These are phyloP conservation scores for Pseudonitzschia pungens DNA, from an alignment of 108 stramenopile genomes.

Conservation along the genomic window DNA sequence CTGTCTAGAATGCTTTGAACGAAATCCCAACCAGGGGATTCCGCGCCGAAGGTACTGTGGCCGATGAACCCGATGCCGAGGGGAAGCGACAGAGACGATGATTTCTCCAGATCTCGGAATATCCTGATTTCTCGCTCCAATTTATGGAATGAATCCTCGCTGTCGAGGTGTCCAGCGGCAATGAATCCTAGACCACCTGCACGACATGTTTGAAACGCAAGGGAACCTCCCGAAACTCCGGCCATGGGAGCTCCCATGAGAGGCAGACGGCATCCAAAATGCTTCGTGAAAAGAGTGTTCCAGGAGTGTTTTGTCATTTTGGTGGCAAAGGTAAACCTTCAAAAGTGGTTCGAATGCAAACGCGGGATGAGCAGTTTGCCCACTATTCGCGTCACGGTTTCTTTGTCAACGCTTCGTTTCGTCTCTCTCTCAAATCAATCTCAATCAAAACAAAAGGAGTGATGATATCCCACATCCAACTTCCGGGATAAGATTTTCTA, in stretches of 20 bases:
- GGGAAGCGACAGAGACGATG: conserved; percentile 14
- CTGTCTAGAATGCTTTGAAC: conserved; percentile 51
- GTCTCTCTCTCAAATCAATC: too few relatives aligned
- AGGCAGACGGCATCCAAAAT: conserved; percentile 50
- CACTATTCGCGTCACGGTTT: too few relatives aligned
- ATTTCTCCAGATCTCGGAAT: conserved; percentile 32
- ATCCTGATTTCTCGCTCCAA: conserved; percentile 53
- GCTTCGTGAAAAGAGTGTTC: conserved; percentile 53
- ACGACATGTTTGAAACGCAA: conserved; percentile 59
- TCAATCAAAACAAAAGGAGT: too few relatives aligned
- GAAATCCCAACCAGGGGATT: conserved; percentile 42
- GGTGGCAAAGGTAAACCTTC: not conserved
- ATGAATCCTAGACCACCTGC: conserved; percentile 78
- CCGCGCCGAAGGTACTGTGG: conserved; percentile 49
- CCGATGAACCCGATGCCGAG: conserved; percentile 73
- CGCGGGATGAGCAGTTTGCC: too few relatives aligned
- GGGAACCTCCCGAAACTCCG: conserved; percentile 56
- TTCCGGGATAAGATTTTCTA: too few relatives aligned
- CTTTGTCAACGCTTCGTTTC: too few relatives aligned
- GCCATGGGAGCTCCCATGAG: conserved; percentile 79
- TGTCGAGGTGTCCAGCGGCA: conserved; percentile 67
- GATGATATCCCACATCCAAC: too few relatives aligned
- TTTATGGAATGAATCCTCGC: conserved; percentile 15
- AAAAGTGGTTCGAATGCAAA: not conserved
- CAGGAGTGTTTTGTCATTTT: conserved; percentile 17